A percentile compares a stretch with the other conserved stretches of the same genome.
phyloP scores from a whole-genome alignment of 306 rosid species.

The Vigna unguiculata region DNA sequence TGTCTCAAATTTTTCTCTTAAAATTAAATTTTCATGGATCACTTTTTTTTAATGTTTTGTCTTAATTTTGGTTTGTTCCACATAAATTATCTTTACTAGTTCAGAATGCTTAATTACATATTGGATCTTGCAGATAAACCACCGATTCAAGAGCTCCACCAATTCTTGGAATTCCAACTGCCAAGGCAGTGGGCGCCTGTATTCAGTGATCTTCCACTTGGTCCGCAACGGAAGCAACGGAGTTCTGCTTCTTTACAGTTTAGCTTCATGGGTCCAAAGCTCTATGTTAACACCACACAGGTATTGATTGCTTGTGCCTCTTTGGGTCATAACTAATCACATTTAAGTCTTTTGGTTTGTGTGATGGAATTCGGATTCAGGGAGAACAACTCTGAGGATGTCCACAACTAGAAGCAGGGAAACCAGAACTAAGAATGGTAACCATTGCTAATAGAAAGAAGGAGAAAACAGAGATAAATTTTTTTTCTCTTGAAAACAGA shows the following conservation, averaged over 20 bases:
- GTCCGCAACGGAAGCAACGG: constrained; percentile 88
- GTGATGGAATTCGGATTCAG: too few relatives aligned
- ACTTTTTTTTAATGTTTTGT: constrained; percentile 3
- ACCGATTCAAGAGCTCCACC: constrained; percentile 92
- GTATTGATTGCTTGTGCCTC: constrained; percentile 35
- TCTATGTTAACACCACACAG: constrained; percentile 77
- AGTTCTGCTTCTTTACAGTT: constrained; percentile 83
- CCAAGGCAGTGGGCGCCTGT: constrained; percentile 99
- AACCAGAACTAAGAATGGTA: too few relatives aligned
- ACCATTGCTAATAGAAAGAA: too few relatives aligned
- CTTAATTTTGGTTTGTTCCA: constrained; percentile 1
- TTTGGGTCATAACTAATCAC: constrained; percentile 12
- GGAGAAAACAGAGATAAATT: too few relatives aligned
- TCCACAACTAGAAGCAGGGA: too few relatives aligned
- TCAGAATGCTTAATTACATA: constrained; percentile 32
- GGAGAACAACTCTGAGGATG: too few relatives aligned
- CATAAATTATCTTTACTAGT: constrained; percentile 14
- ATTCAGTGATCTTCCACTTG: constrained; percentile 97
- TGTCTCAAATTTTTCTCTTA: not conserved
- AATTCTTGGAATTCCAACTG: constrained; percentile 96
- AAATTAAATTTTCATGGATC: constrained; percentile 27
- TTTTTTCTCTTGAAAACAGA: too few relatives aligned
- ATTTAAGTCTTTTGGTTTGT: constrained; percentile 30
- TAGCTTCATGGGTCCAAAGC: constrained; percentile 95
- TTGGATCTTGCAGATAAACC: constrained; percentile 81